Percentiles rank a stretch among this genome's conserved stretches.
Evolutionary conservation across 2,329 filamentous ascomycete genomes (phyloP).

Genomic region (Phyllosticta citrichinensis): DNA sequence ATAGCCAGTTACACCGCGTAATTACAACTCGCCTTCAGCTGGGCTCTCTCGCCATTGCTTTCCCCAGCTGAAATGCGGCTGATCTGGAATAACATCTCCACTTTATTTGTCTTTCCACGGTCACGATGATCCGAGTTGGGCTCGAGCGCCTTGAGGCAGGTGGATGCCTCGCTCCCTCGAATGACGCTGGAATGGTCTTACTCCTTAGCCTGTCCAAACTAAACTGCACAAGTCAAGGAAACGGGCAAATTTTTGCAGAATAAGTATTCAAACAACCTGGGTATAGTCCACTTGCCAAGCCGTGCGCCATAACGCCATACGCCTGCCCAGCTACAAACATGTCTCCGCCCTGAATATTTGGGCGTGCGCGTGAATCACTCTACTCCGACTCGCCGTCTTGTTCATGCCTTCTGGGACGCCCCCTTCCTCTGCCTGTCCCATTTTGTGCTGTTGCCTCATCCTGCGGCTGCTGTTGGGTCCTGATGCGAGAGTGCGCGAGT

Average conservation of each 20-base stretch:
- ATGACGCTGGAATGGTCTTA: not conserved
- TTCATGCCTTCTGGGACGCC: not conserved
- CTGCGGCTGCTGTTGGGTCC: not conserved
- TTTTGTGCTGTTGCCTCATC: not conserved
- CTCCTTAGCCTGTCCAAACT: not conserved
- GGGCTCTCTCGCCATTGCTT: not conserved
- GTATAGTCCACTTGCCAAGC: not conserved
- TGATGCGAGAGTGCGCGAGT: not conserved
- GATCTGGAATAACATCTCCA: not conserved
- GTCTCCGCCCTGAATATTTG: not conserved
- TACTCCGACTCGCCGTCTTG: conserved; percentile 3
- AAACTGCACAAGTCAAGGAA: not conserved
- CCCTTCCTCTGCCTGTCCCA: not conserved
- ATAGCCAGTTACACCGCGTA: not conserved
- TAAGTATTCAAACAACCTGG: not conserved
- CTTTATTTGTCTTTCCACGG: not conserved
- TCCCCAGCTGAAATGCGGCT: not conserved
- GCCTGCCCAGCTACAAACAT: not conserved
- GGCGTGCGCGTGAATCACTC: not conserved
- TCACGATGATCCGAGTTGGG: not conserved
- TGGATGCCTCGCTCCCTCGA: not conserved
- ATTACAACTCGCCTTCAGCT: not conserved
- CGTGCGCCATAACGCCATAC: conserved; percentile 1
- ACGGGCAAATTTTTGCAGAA: not conserved
- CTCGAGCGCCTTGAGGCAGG: not conserved